Evolutionary conservation across 2,329 filamentous ascomycete species (phyloP).

Genomic region (Nothophoma quercina): DNA sequence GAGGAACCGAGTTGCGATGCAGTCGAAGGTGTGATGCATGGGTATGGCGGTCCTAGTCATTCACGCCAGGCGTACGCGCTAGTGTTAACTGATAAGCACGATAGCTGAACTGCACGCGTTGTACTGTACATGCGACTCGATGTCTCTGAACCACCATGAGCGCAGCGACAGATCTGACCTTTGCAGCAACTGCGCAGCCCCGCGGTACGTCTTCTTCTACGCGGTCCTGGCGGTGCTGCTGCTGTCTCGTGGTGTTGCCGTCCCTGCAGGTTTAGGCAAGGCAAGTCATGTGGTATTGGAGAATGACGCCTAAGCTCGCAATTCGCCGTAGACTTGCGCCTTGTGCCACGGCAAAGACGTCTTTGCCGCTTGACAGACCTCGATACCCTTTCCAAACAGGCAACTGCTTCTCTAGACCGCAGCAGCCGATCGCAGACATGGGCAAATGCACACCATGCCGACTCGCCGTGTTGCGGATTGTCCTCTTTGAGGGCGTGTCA

Average conservation of each 20-base stretch:
- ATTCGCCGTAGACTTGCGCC: slow-evolving; percentile 30
- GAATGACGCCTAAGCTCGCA: slow-evolving; percentile 38
- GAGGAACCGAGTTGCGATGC: slow-evolving; percentile 22
- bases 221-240: slow-evolving; percentile 9
- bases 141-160: slow-evolving; percentile 1
- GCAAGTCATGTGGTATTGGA: slow-evolving; percentile 33
- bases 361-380: slow-evolving; percentile 8
- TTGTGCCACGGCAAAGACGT: slow-evolving; percentile 24
- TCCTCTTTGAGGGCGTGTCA: slow-evolving; percentile 4
- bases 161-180: slow-evolving; percentile 14
- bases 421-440: slow-evolving; percentile 8
- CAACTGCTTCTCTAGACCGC: slow-evolving; percentile 8
- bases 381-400: slow-evolving; percentile 2
- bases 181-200: slow-evolving; percentile 7
- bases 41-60: slow-evolving; percentile 21
- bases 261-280: slow-evolving; percentile 12
- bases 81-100: slow-evolving; percentile 6
- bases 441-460: slow-evolving; percentile 10
- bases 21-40: slow-evolving; percentile 20
- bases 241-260: slow-evolving; percentile 20
- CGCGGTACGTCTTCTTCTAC: slow-evolving; percentile 7
- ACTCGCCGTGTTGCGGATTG: slow-evolving; percentile 7
- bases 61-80: slow-evolving; percentile 8
- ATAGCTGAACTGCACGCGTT: slow-evolving; percentile 15
- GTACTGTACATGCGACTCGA: slow-evolving; percentile 14